phyloP scores from a whole-genome alignment of 441 rosid genomes.

The Pelargonium fulgidum region DNA sequence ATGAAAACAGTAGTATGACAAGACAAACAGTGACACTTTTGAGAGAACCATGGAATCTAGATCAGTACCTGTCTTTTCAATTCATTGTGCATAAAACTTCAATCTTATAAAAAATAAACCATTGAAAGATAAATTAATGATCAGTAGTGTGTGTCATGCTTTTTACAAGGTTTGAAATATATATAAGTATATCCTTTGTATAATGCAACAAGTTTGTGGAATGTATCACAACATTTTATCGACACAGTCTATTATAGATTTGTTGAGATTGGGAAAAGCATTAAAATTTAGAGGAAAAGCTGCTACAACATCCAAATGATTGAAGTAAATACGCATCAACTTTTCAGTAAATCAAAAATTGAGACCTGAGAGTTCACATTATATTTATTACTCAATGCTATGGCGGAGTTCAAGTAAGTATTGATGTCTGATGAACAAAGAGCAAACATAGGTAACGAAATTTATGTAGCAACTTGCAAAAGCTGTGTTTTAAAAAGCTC shows the following conservation, averaged over 20 bases:
- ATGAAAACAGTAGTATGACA: conserved; percentile 6
- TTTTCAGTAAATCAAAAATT: too few relatives aligned
- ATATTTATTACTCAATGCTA: too few relatives aligned
- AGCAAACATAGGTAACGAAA: neutral
- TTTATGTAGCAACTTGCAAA: neutral
- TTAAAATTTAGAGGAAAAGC: neutral
- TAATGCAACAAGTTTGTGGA: neutral
- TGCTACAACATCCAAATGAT: neutral
- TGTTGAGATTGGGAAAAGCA: too few relatives aligned
- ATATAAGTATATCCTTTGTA: neutral
- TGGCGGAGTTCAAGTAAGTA: neutral
- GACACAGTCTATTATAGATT: too few relatives aligned
- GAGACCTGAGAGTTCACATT: too few relatives aligned
- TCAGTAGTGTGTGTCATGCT: neutral
- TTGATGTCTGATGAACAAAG: neutral
- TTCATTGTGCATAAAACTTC: neutral
- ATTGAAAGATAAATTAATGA: too few relatives aligned
- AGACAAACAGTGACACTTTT: neutral
- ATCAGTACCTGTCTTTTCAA: neutral
- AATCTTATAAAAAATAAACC: neutral
- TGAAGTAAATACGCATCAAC: too few relatives aligned
- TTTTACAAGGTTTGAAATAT: neutral
- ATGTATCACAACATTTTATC: neutral
- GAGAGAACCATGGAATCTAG: neutral
- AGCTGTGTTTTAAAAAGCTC: neutral